These are phyloP conservation scores for Paratinospora sagittata DNA, from an alignment of 164 flowering plant species.

Conservation along the genomic window DNA sequence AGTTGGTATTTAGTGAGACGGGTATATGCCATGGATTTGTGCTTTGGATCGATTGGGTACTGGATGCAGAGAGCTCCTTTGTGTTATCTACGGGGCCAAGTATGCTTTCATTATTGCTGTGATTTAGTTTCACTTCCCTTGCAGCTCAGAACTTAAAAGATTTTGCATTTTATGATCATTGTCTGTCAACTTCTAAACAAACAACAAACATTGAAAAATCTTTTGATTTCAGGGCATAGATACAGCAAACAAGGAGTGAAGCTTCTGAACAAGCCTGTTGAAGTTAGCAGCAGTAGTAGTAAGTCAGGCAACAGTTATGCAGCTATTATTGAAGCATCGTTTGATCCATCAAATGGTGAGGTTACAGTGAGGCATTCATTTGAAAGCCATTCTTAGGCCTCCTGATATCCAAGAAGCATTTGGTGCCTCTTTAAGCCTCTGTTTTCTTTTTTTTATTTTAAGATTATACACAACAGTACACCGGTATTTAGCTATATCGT, in stretches of 20 bases:
- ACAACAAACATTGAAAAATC: background rate
- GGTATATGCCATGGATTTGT: constrained; percentile 89
- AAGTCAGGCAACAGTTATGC: constrained; percentile 10
- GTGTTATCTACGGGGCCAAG: constrained; percentile 82
- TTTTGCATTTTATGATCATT: background rate
- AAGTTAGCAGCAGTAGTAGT: constrained; percentile 22
- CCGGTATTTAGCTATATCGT: background rate
- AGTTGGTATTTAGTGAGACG: constrained; percentile 49
- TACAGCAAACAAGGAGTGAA: constrained; percentile 93
- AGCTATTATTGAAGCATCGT: constrained; percentile 44
- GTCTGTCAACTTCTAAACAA: background rate
- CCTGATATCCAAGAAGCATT: background rate
- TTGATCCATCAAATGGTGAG: constrained; percentile 61
- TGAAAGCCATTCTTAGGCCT: background rate
- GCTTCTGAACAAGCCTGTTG: constrained; percentile 57
- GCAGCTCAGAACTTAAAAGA: background rate
- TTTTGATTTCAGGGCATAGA: constrained; percentile 45
- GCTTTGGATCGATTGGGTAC: constrained; percentile 93
- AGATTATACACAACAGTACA: background rate
- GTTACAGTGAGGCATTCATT: constrained; percentile 38
- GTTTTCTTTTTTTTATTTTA: background rate
- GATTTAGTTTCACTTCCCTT: background rate
- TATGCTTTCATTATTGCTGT: constrained; percentile 12
- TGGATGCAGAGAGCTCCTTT: constrained; percentile 46
- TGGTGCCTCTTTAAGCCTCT: background rate